Base-by-base conservation (phyloP, 805 yeast species). In the Nakazawaea holstii region DNA sequence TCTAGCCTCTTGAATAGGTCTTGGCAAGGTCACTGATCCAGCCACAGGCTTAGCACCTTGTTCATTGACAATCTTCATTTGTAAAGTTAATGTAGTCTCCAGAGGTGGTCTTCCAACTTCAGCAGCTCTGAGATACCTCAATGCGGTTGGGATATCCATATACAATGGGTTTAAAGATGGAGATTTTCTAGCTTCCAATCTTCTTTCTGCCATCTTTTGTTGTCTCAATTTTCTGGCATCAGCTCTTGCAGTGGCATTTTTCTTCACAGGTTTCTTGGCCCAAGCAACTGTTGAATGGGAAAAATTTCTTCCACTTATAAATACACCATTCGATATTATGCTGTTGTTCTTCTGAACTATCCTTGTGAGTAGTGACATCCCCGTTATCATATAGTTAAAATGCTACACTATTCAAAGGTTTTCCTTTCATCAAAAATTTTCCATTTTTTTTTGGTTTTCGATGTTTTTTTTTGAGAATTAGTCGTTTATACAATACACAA, bases 71-170 rank as follows among this genome's bases (percentile, higher is more conserved):
- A 90, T 72, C 14, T 78, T 69, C 14, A 87, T 74, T 45, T 84
- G 78, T 46, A 87, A 65, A 14, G 86, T 71, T 36, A 92, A 71
- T 24, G 91, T 83, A 20, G 92, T 81, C 55, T 82, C 80, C n/a
- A 75, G 67, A 4, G 74, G 69, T 2, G 92, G 80, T 59, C 86
- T 80, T 5, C 99, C 98, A 5, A 90, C 95, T 64, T 90, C 97
- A 5, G 90, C 80, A 0, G 98, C 96, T 53, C 97, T 74, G 48
- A 92, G 61, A 59, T 82, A 90, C 56, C 86, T 75, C 63, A 89
- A 64, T 1, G 97, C 97, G 29, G 69, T 65, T 6, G 86, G 78
- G 7, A 89, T 72, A 43, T 79, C 82, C 85, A 87, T 80, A 59
- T 80, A 84, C 46, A 85, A 69, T 1, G 91, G 91, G 44, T 73